Base-by-base conservation (phyloP, 768 basidiomycete species). In the Lactifluus hygrophoroides region DNA sequence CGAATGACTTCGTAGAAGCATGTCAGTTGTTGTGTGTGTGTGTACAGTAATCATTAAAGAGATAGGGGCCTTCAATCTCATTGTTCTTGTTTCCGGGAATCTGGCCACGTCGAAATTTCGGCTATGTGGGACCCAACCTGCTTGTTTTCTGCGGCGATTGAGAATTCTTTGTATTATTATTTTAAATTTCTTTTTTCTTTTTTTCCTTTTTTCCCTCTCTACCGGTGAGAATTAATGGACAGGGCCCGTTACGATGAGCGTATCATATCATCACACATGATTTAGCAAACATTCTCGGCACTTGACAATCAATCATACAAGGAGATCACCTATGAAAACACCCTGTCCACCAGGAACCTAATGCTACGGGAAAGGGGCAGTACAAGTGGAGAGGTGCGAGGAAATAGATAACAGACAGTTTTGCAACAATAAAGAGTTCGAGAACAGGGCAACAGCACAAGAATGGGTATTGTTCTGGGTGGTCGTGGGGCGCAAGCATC, bases 401-500 rank as follows among this genome's bases (percentile, higher is more conserved):
- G 42, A 45, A 60, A 60, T 56, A 56, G 54, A 60, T 56, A 56
- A 48, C 35, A 54, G 54, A 56, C 58, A 60, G 44, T 10, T n/a
- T 49, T 60, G 54, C 61, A 51, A 51, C 60, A 52, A 62, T 50
- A 64, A 63, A 52, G 42, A 56, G 62, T 64, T 61, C 61, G 50
- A 48, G 53, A 42, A 63, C 70, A 66, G 57, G 66, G 68, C 64
- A 67, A 69, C 64, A 63, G 65, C 70, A 69, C 68, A 66, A 72
- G 62, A 68, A 60, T 50, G 73, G 69, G 66, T 67, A 59, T 70
- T 64, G 66, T 67, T 67, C 65, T 75, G 65, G 51, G 61, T 61
- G 72, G 67, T 67, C 69, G 73, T 61, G 66, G n/a, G 57, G 65
- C 53, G 54, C 67, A 70, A 68, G 40, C 51, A 49, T 51, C 54